These are phyloP conservation scores for Neurospora sp. DNA, from an alignment of 2,329 filamentous ascomycete species.

Conservation along the genomic window DNA sequence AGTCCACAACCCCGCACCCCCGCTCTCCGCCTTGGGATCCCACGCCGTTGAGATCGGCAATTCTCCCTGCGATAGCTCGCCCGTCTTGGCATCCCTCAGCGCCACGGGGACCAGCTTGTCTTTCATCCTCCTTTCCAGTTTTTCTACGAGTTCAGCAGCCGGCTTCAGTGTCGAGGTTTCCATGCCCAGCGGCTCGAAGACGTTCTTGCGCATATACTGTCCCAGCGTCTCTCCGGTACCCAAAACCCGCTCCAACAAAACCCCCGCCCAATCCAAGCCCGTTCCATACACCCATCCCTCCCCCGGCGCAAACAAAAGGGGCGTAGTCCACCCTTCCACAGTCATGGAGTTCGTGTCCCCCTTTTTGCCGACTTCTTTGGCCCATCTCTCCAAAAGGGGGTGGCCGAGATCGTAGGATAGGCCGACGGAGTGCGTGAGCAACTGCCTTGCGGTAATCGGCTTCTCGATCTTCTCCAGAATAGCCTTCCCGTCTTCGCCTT, in stretches of 20 bases:
- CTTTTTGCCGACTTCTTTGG: constrained; percentile 23
- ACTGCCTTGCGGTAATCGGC: constrained; percentile 18
- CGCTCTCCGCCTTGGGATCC: constrained; percentile 28
- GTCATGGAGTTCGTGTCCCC: constrained; percentile 23
- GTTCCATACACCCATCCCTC: constrained; percentile 39
- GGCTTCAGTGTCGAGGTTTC: constrained; percentile 18
- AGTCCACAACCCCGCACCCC: constrained; percentile 33
- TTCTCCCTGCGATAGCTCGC: constrained; percentile 2
- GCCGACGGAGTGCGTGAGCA: constrained; percentile 41
- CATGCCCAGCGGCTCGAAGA: constrained; percentile 21
- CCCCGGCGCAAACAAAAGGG: constrained; percentile 34
- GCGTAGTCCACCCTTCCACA: constrained; percentile 30
- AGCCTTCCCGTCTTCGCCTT: background rate
- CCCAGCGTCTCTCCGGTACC: constrained; percentile 25
- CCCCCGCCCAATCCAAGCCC: constrained; percentile 36
- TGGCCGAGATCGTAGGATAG: constrained; percentile 33
- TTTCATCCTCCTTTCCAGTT: constrained; percentile 3
- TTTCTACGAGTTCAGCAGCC: background rate
- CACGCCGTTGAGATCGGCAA: constrained; percentile 10
- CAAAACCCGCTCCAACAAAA: constrained; percentile 29
- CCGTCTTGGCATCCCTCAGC: constrained; percentile 9
- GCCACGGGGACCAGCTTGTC: constrained; percentile 8
- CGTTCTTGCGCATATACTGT: constrained; percentile 15
- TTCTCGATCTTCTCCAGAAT: background rate
- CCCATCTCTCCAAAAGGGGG: constrained; percentile 31